Evolutionary conservation across 352 stramenopile genomes (phyloP), one percentile per base, ranked within the genome.

Genomic region (Thalassiosira exigua): DNA sequence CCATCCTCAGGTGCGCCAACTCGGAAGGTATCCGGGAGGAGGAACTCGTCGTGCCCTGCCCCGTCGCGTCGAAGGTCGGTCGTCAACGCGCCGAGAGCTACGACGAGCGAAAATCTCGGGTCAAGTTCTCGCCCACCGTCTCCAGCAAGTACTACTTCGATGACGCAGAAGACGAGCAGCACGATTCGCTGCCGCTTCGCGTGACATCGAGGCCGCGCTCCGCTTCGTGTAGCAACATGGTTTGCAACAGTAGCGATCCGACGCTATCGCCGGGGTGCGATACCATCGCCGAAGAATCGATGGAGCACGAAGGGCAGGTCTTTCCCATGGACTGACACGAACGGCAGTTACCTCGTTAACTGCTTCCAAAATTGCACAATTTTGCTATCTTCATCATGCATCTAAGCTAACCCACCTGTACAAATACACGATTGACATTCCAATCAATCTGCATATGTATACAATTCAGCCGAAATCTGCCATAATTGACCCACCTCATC

Each of bases 21-120:
- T 29, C 27, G 3, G 64, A 64, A 33, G 21, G 22, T 26, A 14
- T 29, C 1, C 12, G 29, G 30, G 51, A 60, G 4, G 27, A 58
- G 54, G 24, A 46, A 29, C 27, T 62, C 11, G 39, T 51, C 36
- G 48, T 32, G 50, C 21, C 48, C 7, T 72, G 39, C 29, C 46
- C 42, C 22, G 39, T 19, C 17, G 14, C 22, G n/a, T n/a, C 58
- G 21, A 24, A 7, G 36, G 24, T 19, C 14, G 29, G 46, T 79
- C 57, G 69, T 24, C 51, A 52, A 44, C 59, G 69, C 3, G 46
- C 69, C 22, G 59, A 46, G 41, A 79, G 69, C 41, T 79, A 66
- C 19, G 69, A 79, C 29, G 69, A 79, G 26, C 29, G 69, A 54
- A 54, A 57, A 14, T 66, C 17, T 30, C 1, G 9, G 44, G 48